Base-by-base conservation (phyloP, 169 alveolate genomes). In the Plasmodium gonderi region DNA sequence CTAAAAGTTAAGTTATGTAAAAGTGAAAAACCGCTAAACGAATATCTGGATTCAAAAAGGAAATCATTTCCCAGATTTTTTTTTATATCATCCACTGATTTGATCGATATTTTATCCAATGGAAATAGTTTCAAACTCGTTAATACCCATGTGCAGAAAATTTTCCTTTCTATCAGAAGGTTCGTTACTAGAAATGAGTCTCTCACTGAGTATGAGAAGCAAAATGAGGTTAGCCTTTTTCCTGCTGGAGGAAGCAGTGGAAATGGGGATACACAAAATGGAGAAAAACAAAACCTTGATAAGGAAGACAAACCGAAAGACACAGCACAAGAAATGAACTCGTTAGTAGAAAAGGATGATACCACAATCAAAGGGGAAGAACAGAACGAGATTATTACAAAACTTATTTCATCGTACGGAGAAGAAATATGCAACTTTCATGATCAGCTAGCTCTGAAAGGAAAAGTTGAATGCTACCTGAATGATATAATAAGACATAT, bases 61-160 rank as follows among this genome's bases (percentile, higher is more conserved):
- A 97, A 97, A 91, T 98, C 98, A 87, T 98, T 99, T 95, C 99
- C 99, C 44, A 98, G 99, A 74, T 99, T 99, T 96, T 99, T 98
- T 91, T 99, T 99, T 96, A 98, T 99, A 76, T 97, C 99, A 17
- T 97, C 98, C 60, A 98, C 98, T 78, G 99, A 98, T 94, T 96
- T 99, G 64, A 96, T 99, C 64, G 99, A 97, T 94, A 98, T 99
- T 38, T 95, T 98, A 90, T 98, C 99, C 29, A 98, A 98, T 92
- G 99, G 99, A 91, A 98, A 98, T 97, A 96, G 96, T 91, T 99
- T 99, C 26, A 96, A 96, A 14, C 97, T 98, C 90, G 98, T 98
- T 74, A 98, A 97, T 97, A 97, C 96, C 51, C 99, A 98, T 95
- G 97, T 98, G 97, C 97, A 99, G 38, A 98, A 98, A 96, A 97